A percentile compares a stretch with the other conserved stretches of the same genome.
Conservation (phyloP, 1,284 basidiomycete genomes). For the Sporisorium iseilematis-ciliati region DNA sequence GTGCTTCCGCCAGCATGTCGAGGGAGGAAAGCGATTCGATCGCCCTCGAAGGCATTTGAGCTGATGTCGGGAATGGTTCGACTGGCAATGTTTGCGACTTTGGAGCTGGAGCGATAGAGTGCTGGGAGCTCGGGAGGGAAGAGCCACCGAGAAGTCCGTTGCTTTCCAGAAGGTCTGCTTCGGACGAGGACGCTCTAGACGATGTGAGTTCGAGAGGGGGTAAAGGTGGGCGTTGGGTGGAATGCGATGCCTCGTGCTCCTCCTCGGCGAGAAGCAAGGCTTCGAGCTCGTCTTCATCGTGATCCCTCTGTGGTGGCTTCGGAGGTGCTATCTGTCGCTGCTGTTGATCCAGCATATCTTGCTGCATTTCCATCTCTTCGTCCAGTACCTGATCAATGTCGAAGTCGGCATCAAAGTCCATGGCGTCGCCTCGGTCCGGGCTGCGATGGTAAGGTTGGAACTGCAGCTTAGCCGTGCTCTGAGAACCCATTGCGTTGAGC, state of each 20-base stretch:
- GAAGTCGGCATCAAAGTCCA: conserved; percentile 40
- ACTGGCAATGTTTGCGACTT: conserved; percentile 10
- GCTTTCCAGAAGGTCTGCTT: conserved; percentile 36
- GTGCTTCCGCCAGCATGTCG: background rate
- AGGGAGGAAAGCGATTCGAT: conserved; percentile 25
- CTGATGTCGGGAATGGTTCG: conserved; percentile 16
- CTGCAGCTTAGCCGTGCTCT: conserved; percentile 15
- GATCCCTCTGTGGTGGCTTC: background rate
- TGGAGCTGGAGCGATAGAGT: conserved; percentile 4
- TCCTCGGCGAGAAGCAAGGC: conserved; percentile 36
- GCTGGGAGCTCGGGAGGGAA: conserved; percentile 38
- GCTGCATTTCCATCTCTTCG: conserved; percentile 24
- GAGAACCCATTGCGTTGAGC: conserved; percentile 39
- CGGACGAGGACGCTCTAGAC: conserved; percentile 19
- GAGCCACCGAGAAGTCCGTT: conserved; percentile 40
- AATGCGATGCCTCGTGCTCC: conserved; percentile 10
- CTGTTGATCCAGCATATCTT: background rate
- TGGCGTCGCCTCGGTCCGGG: conserved; percentile 16
- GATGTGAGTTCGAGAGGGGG: conserved; percentile 7
- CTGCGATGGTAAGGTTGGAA: background rate
- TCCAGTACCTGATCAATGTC: conserved; percentile 46
- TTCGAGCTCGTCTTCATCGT: conserved; percentile 42
- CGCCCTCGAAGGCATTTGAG: conserved; percentile 23
- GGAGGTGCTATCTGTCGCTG: background rate
- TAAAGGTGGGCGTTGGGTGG: conserved; percentile 1